Base-by-base conservation (phyloP, 1,284 basidiomycete species). In the Ceratobasidium sp. region DNA sequence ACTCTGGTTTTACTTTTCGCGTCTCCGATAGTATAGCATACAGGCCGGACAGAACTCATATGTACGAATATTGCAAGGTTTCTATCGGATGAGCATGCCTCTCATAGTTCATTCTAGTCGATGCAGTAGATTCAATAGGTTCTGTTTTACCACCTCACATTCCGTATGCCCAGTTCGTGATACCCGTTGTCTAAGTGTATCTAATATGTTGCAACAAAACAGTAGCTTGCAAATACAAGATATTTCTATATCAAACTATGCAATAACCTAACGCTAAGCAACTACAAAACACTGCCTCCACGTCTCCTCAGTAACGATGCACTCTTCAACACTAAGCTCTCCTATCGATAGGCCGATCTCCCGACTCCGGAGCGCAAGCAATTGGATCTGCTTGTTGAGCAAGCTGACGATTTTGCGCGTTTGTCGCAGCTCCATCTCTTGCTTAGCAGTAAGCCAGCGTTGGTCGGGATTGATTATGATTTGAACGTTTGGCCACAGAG, bases 401-500 rank as follows among this genome's bases (percentile, higher is more conserved):
- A 62, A 20, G 33, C 20, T 40, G 7, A 62, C 20, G 5, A n/a
- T 38, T 13, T 42, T 38, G 28, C 59, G 28, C 9, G 59, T 62
- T 38, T 62, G 26, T 10, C 15, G 59, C 17, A 62, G 38, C 33
- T 62, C 59, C 15, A 62, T 13, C 59, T 62, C 59, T 40, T 62
- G 59, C 13, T 40, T 62, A 1, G 10, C 17, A 20, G 59, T 62
- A 17, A 62, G 59, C 59, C 59, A 62, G 38, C 59, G 59, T 38
- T 40, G 26, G 59, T 62, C 59, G 0, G 38, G 33, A 4, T 62
- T 62, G 59, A 62, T 28, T 38, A 20, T n/a, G 20, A 62, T 62
- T 10, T 40, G 38, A 42, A 17, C 17, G 5, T 62, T 62, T 4
- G 59, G 59, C 59, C 59, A 62, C n/a, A 62, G 6, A 9, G 59